Evolutionary conservation across 73 alveolate genomes (phyloP), one percentile per base, ranked within the genome.

Genomic region (Symbiodinium natans): DNA sequence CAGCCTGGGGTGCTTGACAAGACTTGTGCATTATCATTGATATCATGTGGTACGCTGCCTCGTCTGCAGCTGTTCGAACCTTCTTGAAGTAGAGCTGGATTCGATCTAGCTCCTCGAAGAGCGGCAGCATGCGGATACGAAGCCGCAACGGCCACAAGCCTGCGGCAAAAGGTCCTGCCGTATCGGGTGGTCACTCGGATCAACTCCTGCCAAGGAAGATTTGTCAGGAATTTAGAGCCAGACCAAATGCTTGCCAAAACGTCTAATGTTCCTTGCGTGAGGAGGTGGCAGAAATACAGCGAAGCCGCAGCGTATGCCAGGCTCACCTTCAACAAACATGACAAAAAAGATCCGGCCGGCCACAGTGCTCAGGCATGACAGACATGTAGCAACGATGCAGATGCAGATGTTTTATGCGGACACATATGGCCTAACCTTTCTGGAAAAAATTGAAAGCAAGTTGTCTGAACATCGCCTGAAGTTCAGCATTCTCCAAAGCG

Each of bases 301-400:
- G 97, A 90, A n/a, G 97, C 97, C 17, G 97, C 97, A 11, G 97
- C 97, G 34, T 90, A 90, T 2, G 97, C 97, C 29, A 90, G 77
- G 39, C 97, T 90, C 40, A 90, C 97, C 97, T 90, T 39, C 23
- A 40, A 6, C 13, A 31, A 8, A n/a, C n/a, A n/a, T n/a, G n/a
- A n/a, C n/a, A 33, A 33, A 9, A 36, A 31, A 40, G 27, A 3
- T 19, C 39, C 46, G 8, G 85, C 39, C 23, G 23, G 56, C 2
- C 88, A 38, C 21, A 5, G 38, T 34, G 17, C 3, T 38, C 59
- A 19, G 36, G 29, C 27, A 33, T 1, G 7, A 33, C 25, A 23
- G 13, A n/a, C 9, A 25, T 25, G 86, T 29, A 11, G 52, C 15
- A 39, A 19, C 25, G 38, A 34, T 27, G 23, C 89, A 38, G 43